Conservation (phyloP, 208 protist genomes). For the Acanthamoeba triangularis region DNA sequence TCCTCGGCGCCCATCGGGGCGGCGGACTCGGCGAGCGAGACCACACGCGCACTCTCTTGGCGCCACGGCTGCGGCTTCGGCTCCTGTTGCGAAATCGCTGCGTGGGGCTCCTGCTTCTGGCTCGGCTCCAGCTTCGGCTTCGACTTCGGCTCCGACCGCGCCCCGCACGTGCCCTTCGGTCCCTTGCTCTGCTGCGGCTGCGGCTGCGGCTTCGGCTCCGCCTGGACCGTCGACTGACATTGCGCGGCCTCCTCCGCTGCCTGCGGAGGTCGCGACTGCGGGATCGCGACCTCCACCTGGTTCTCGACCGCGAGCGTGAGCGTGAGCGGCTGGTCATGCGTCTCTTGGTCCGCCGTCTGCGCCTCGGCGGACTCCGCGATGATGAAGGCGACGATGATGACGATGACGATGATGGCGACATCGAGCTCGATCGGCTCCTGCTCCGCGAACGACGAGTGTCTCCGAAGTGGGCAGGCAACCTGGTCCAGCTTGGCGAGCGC, state of each 20-base stretch:
- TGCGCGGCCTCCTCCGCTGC: background rate
- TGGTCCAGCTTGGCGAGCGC: no score
- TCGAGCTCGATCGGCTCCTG: background rate
- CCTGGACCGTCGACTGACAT: background rate
- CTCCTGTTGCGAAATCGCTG: no score
- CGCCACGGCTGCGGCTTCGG: no score
- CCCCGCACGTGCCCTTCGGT: background rate
- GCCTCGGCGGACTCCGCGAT: background rate
- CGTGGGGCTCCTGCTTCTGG: background rate
- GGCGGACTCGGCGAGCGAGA: no score
- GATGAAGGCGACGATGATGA: background rate
- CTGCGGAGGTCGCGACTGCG: background rate
- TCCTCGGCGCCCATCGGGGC: no score
- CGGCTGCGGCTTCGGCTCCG: background rate
- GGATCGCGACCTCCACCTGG: background rate
- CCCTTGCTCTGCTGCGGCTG: background rate
- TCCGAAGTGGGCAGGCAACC: no score
- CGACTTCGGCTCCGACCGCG: background rate
- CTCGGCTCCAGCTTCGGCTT: background rate
- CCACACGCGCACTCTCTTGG: no score
- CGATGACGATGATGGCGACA: background rate
- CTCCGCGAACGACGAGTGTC: background rate
- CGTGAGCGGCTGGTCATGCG: background rate
- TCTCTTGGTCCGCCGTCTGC: background rate
- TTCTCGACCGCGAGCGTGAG: background rate